Percentiles rank a stretch among this genome's conserved stretches.
phyloP scores from a whole-genome alignment of 177 flowering plant genomes.

The Vitis hybrid region DNA sequence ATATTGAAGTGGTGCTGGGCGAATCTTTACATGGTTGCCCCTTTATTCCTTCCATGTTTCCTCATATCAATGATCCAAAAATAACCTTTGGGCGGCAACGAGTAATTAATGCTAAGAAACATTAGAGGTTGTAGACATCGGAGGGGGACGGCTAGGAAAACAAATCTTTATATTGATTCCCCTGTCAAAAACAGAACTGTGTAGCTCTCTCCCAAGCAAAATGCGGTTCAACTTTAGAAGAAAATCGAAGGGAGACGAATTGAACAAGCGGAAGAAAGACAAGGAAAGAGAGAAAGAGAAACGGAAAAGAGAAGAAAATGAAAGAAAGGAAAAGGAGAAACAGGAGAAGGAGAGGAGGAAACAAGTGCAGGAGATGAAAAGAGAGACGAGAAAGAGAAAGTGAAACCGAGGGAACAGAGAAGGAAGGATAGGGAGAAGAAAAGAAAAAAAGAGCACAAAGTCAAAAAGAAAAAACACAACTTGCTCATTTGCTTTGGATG shows the following conservation, averaged over 20 bases:
- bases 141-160: not conserved
- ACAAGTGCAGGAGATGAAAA: conserved; percentile 10
- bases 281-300: conserved; percentile 10
- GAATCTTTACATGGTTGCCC: too few relatives aligned
- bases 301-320: conserved; percentile 2
- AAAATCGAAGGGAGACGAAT: conserved; percentile 16
- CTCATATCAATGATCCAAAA: too few relatives aligned
- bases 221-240: conserved; percentile 15
- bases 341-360: conserved; percentile 2
- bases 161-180: conserved; percentile 1
- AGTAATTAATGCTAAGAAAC: too few relatives aligned
- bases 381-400: conserved; percentile 15
- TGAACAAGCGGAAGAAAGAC: conserved; percentile 15
- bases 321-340: conserved; percentile 5
- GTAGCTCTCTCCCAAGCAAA: not conserved
- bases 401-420: conserved; percentile 7
- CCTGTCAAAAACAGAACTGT: too few relatives aligned
- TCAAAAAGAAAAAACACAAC: not conserved
- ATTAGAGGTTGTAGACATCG: too few relatives aligned
- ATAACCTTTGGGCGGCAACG: too few relatives aligned
- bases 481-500: not conserved
- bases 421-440: conserved; percentile 13
- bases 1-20: too few relatives aligned
- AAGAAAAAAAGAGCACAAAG: conserved; percentile 5
- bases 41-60: too few relatives aligned